Base-by-base conservation (phyloP, 345 rosid genomes). In the Salix purpurea region DNA sequence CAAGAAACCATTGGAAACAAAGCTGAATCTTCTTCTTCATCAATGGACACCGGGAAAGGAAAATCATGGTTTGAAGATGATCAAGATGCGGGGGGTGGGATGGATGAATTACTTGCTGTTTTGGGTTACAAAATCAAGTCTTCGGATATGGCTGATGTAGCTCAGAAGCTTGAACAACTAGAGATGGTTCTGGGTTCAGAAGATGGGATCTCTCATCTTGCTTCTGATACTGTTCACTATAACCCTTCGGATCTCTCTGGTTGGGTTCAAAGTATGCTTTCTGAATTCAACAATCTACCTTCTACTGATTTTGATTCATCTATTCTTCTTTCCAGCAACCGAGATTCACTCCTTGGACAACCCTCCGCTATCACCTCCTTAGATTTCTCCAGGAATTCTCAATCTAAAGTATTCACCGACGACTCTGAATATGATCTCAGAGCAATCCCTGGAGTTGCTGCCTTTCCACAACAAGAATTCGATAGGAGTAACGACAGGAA, bases 51-150 rank as follows among this genome's bases (percentile, higher is more conserved):
- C 15, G 81, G 73, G 28, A 87, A 86, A 80, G 89, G 74, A 28
- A 86, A 84, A 82, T 40, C 79, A 42, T 78, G 85, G 86, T 14
- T 26, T 42, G 86, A 86, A 54, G 79, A 80, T 18, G 93, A 83
- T 23, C 88, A 83, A 72, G 94, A 85, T 61, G 75, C 87, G 8
- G 89, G 85, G 8, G 89, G 85, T 9, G 82, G 74, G 19, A 75
- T 82, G 82, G 85, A 82, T 58, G 85, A 82, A 40, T 28, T 82
- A 32, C 78, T 81, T n/a, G 78, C 78, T 4, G 81, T 78, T 18
- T 21, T 82, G 66, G 85, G 85, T 19, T 82, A 78, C 77, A 78
- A 82, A 39, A 79, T 82, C 14, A 60, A 65, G 32, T 74, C 84
- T 3, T 82, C 84, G 3, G 84, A 82, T 61, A 82, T 82, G 84